Evolutionary conservation across 257 asterid genomes (phyloP).

Genomic region (Scutellaria barbata): DNA sequence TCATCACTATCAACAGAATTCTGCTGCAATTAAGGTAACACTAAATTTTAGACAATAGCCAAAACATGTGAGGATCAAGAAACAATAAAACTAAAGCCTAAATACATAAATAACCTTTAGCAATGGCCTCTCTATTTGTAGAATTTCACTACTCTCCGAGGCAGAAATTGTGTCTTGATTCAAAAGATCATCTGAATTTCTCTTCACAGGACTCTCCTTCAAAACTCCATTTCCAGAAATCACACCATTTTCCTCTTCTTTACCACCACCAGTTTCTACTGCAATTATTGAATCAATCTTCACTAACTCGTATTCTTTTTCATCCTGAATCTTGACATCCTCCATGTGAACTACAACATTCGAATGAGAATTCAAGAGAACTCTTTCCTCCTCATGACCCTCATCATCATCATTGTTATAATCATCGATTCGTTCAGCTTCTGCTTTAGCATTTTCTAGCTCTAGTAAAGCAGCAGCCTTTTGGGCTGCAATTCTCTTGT

Average conservation of each 20-base stretch:
- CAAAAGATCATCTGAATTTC: conserved; percentile 36
- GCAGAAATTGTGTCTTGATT: conserved; percentile 47
- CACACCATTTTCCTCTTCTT: conserved; percentile 31
- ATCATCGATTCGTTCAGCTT: conserved; percentile 19
- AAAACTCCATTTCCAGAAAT: conserved; percentile 29
- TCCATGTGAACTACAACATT: conserved; percentile 33
- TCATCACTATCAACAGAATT: conserved; percentile 45
- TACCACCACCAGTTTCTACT: conserved; percentile 19
- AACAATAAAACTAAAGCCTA: neutral
- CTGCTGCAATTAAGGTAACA: conserved; percentile 40
- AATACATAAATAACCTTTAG: conserved; percentile 49
- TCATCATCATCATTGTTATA: neutral
- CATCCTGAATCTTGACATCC: conserved; percentile 26
- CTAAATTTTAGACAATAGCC: conserved; percentile 11
- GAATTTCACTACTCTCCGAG: conserved; percentile 56
- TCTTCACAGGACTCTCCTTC: conserved; percentile 31
- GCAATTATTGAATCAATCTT: neutral
- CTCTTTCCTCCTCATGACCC: conserved; percentile 1
- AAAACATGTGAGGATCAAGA: neutral
- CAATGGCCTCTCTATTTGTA: conserved; percentile 65
- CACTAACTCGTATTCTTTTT: neutral
- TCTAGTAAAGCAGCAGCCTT: conserved; percentile 78
- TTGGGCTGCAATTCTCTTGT: conserved; percentile 86
- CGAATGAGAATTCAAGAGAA: conserved; percentile 29
- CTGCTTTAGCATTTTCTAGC: conserved; percentile 48